Conservation (phyloP, 352 stramenopile species). For the Phytophthora pini region DNA sequence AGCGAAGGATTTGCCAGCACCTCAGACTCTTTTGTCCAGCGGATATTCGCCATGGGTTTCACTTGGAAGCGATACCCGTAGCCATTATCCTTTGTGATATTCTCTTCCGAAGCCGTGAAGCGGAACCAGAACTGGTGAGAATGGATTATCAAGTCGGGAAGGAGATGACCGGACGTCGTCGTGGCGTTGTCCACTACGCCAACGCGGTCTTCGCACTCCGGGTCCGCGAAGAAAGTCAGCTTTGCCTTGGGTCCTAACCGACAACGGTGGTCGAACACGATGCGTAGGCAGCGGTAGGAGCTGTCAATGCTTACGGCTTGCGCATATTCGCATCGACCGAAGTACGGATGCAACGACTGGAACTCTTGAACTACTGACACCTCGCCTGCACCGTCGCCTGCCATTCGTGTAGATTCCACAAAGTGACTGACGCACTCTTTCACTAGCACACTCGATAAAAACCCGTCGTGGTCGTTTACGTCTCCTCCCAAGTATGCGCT, state of each 20-base stretch:
- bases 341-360: conserved; percentile 88
- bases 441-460: conserved; percentile 79
- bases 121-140: conserved; percentile 87
- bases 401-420: conserved; percentile 79
- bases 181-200: conserved; percentile 53
- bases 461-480: conserved; percentile 63
- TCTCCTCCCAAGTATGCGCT: conserved; percentile 53
- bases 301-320: conserved; percentile 58
- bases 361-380: conserved; percentile 51
- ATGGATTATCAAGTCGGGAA: conserved; percentile 77
- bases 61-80: conserved; percentile 90
- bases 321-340: conserved; percentile 83
- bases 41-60: conserved; percentile 78
- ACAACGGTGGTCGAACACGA: conserved; percentile 86
- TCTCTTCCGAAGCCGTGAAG: conserved; percentile 74
- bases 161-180: conserved; percentile 42
- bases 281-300: conserved; percentile 64
- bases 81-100: conserved; percentile 58
- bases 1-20: conserved; percentile 79
- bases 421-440: conserved; percentile 89
- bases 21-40: conserved; percentile 81
- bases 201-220: conserved; percentile 68
- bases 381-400: conserved; percentile 52
- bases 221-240: conserved; percentile 75
- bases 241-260: conserved; percentile 74